Conservation (phyloP, 805 yeast species). For the Clavispora vitiphila region DNA sequence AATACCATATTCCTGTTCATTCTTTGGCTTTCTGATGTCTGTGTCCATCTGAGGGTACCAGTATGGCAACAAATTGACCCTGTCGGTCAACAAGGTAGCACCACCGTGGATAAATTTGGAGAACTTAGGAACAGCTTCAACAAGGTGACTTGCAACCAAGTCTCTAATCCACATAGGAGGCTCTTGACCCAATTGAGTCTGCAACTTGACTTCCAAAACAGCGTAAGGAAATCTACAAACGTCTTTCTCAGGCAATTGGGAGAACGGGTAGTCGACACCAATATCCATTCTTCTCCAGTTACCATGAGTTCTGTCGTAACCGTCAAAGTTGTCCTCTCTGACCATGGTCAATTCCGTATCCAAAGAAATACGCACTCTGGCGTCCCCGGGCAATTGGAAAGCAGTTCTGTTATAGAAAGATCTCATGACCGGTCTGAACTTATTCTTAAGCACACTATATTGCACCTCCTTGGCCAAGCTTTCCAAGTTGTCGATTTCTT, state of each 20-base stretch:
- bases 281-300: slow-evolving; percentile 99
- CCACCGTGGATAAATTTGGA: slow-evolving; percentile 97
- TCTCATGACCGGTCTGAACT: slow-evolving; percentile 89
- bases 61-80: slow-evolving; percentile 81
- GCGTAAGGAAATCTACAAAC: slow-evolving; percentile 96
- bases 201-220: slow-evolving; percentile 92
- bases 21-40: slow-evolving; percentile 86
- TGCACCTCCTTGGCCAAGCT: slow-evolving; percentile 91
- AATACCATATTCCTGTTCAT: slow-evolving; percentile 57
- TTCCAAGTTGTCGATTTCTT: slow-evolving; percentile 89
- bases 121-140: slow-evolving; percentile 97
- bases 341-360: slow-evolving; percentile 98
- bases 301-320: slow-evolving; percentile 78
- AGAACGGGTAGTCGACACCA: slow-evolving; percentile 95
- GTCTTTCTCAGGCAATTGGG: slow-evolving; percentile 77
- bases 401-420: slow-evolving; percentile 98
- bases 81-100: slow-evolving; percentile 84
- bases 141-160: slow-evolving; percentile 84
- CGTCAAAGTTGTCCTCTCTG: slow-evolving; percentile 96
- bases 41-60: slow-evolving; percentile 98
- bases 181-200: slow-evolving; percentile 97
- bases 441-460: slow-evolving; percentile 78
- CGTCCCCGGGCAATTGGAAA: slow-evolving; percentile 98
- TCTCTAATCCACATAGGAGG: slow-evolving; percentile 98
- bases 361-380: slow-evolving; percentile 95